Conservation (phyloP, 305 asterid genomes). For the Solanum hybrid region DNA sequence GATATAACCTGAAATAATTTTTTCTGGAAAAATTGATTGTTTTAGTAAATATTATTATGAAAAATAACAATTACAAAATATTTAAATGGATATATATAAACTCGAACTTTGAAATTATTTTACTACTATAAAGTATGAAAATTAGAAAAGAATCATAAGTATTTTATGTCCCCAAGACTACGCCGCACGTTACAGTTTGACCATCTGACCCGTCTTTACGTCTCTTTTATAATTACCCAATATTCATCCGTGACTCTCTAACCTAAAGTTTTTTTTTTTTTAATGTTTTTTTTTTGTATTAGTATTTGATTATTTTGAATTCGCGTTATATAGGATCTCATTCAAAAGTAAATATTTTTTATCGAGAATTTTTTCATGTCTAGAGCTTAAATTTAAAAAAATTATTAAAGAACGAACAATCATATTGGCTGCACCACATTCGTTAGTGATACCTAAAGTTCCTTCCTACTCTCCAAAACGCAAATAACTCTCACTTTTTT, state of each 20-base stretch:
- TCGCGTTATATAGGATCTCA: rapidly evolving
- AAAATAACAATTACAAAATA: not conserved
- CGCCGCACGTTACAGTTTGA: slow-evolving; percentile 11
- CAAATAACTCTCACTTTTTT: not conserved
- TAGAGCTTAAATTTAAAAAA: rapidly evolving
- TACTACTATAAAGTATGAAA: not conserved
- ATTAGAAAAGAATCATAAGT: not conserved
- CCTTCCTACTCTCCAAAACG: not conserved
- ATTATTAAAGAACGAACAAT: too few relatives aligned
- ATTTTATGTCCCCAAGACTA: slow-evolving; percentile 4
- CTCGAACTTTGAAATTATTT: not conserved
- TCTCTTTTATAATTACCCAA: slow-evolving; percentile 4
- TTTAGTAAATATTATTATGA: not conserved
- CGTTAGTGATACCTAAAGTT: not conserved
- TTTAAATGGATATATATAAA: not conserved
- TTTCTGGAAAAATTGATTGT: not conserved
- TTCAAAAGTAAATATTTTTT: too few relatives aligned
- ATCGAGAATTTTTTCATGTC: too few relatives aligned
- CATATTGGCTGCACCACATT: rapidly evolving
- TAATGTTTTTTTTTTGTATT: too few relatives aligned
- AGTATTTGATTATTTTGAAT: too few relatives aligned
- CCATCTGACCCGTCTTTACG: slow-evolving; percentile 16
- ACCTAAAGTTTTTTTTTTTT: not conserved
- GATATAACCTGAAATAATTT: too few relatives aligned
- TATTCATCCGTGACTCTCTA: slow-evolving; percentile 13